Conservation (phyloP, 2,329 filamentous ascomycete genomes). For the Diplodia seriata region DNA sequence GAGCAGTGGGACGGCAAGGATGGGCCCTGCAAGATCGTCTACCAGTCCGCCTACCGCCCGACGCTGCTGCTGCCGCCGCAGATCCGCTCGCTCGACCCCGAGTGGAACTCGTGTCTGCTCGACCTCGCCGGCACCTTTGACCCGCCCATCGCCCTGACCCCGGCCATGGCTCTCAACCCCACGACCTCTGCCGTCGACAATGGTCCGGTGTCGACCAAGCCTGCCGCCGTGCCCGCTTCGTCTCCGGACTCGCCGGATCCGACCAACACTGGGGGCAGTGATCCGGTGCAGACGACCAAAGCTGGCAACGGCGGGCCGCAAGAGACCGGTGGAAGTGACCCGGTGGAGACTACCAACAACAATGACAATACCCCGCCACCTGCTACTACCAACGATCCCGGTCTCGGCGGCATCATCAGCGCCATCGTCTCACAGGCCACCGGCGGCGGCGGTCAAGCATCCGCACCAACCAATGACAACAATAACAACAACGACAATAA, state of each 20-base stretch:
- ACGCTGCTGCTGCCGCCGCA: conserved; percentile 20
- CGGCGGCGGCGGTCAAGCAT: background rate
- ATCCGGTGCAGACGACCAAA: background rate
- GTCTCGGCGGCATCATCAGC: conserved; percentile 23
- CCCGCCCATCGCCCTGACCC: conserved; percentile 19
- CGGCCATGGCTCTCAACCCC: background rate
- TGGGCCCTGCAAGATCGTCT: background rate
- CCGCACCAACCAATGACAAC: background rate
- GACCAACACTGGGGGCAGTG: background rate
- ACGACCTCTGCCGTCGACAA: background rate
- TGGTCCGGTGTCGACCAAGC: background rate
- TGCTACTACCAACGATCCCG: background rate
- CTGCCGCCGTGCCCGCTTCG: conserved; percentile 6
- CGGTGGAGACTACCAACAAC: background rate
- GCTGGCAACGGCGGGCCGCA: background rate
- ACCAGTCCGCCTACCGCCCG: conserved; percentile 13
- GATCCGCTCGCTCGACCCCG: conserved; percentile 12
- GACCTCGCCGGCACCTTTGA: conserved; percentile 21
- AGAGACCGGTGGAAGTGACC: background rate
- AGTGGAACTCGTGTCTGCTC: conserved; percentile 9
- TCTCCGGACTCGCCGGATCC: conserved; percentile 15
- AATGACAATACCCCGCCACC: background rate
- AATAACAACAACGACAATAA: background rate
- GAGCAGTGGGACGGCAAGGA: conserved; percentile 1
- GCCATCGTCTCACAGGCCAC: conserved; percentile 13